Conservation (phyloP, 2,329 filamentous ascomycete species). For the Xylaria sp. region DNA sequence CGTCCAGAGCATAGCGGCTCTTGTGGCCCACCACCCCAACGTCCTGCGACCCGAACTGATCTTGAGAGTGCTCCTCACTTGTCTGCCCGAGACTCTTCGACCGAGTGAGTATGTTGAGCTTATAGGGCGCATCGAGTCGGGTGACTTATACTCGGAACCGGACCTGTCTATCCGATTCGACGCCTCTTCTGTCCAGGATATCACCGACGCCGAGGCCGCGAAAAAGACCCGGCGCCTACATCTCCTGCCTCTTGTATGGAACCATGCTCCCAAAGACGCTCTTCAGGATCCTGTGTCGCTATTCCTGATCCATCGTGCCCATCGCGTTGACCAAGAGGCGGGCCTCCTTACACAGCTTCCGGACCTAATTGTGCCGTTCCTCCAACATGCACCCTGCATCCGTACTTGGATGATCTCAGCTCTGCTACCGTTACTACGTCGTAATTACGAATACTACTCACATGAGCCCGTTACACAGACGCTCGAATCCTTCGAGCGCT, state of each 20-base stretch:
- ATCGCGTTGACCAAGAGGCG: constrained; percentile 76
- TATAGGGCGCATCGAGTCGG: constrained; percentile 66
- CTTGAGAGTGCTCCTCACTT: constrained; percentile 79
- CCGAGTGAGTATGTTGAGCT: constrained; percentile 72
- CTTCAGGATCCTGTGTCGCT: constrained; percentile 66
- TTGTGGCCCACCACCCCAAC: constrained; percentile 67
- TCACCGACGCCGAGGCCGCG: constrained; percentile 72
- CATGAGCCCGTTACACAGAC: constrained; percentile 60
- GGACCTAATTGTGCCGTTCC: constrained; percentile 74
- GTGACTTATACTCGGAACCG: constrained; percentile 56
- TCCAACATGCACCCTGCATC: constrained; percentile 69
- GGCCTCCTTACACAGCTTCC: constrained; percentile 77
- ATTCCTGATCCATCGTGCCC: constrained; percentile 75
- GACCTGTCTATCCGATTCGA: constrained; percentile 61
- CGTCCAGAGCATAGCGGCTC: constrained; percentile 68
- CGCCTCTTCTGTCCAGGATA: constrained; percentile 62
- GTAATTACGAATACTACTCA: constrained; percentile 77
- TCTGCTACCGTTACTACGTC: constrained; percentile 74
- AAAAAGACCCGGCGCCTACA: constrained; percentile 72
- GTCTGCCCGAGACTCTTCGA: constrained; percentile 76
- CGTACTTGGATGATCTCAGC: constrained; percentile 76
- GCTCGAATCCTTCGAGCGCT: constrained; percentile 71
- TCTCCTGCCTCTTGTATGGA: constrained; percentile 67
- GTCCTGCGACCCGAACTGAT: constrained; percentile 73
- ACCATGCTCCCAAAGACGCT: constrained; percentile 59